Evolutionary conservation across 2,329 filamentous ascomycete genomes (phyloP), one percentile per base, ranked within the genome.

Genomic region (Venturia carpophila): DNA sequence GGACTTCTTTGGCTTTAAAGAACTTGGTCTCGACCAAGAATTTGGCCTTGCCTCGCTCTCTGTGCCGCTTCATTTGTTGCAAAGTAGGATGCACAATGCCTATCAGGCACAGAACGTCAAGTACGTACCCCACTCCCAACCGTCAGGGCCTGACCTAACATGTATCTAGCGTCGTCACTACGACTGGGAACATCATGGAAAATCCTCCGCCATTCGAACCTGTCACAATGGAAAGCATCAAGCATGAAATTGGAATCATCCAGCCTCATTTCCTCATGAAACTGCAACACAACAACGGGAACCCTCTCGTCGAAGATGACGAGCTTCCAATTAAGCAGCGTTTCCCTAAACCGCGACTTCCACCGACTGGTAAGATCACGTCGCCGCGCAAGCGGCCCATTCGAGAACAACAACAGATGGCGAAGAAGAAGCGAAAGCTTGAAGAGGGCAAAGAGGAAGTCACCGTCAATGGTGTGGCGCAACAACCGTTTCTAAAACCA

Each of bases 1-100:
- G 79, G 94, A 99, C 78, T 99, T 97, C 83, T 99, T 99, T 72
- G 94, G 94, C 37, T 97, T 99, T 84, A 92, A 92, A 73, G 92
- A 96, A 67, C 84, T 99, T 58, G 94, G 94, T 55, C 83, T 99
- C 66, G 92, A 96, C 71, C 88, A 87, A 70, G 94, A 99, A 74
- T 89, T 97, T 73, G 92, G 92, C 21, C 82, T 94, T 67, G 88
- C 93, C 41, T 89, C 89, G 69, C 84, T 97, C 67, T 92, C 90
- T 64, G 94, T 99, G 43, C 94, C 95, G 30, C 82, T 99, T 66
- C 94, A 99, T 78, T 84, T 99, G 24, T 84, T 99, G 37, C 94
- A 97, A 74, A 92, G 91, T 69, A 87, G 93, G 71, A 91, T 99
- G 71, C 87, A 91, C 73, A 93, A 83, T 72, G 89, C 90, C 66